Conservation (phyloP, 805 yeast species). For the Metschnikowia hibisci region DNA sequence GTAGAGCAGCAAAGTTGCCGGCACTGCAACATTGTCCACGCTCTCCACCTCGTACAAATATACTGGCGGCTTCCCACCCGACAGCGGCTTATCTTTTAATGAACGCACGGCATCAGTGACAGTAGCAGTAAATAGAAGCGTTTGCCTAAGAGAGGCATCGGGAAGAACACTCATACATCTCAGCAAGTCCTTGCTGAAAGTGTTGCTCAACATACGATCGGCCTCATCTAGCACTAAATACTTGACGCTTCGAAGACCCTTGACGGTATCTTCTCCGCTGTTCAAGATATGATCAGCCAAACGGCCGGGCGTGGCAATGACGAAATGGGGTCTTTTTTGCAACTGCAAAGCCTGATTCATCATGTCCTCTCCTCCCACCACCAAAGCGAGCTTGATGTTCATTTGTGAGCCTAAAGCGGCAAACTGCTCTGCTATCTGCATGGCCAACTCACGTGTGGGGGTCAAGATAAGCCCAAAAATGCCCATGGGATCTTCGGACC, state of each 20-base stretch:
- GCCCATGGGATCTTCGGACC: constrained; percentile 95
- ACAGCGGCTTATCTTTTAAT: constrained; percentile 59
- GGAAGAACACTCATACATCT: constrained; percentile 74
- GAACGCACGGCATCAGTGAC: constrained; percentile 88
- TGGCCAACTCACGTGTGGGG: constrained; percentile 90
- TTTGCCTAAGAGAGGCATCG: constrained; percentile 68
- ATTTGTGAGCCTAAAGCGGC: constrained; percentile 86
- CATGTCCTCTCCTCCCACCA: constrained; percentile 95
- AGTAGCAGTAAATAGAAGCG: constrained; percentile 91
- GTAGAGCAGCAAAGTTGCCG: constrained; percentile 59
- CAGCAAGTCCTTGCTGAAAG: constrained; percentile 75
- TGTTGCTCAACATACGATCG: constrained; percentile 79
- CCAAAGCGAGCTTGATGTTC: constrained; percentile 76
- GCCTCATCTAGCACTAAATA: constrained; percentile 94
- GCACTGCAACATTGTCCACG: constrained; percentile 75
- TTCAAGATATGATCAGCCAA: constrained; percentile 85
- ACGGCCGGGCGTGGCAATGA: constrained; percentile 96
- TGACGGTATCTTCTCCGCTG: constrained; percentile 83
- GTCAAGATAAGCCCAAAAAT: constrained; percentile 86
- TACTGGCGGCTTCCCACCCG: constrained; percentile 51
- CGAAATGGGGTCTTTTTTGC: constrained; percentile 84
- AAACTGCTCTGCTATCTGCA: constrained; percentile 96
- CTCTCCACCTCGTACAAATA: constrained; percentile 73
- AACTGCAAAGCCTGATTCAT: constrained; percentile 81
- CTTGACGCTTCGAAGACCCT: constrained; percentile 73